A percentile compares a stretch with the other conserved stretches of the same genome.
Conservation (phyloP, 495 filamentous ascomycete genomes). For the Aspergillus ostianus region DNA sequence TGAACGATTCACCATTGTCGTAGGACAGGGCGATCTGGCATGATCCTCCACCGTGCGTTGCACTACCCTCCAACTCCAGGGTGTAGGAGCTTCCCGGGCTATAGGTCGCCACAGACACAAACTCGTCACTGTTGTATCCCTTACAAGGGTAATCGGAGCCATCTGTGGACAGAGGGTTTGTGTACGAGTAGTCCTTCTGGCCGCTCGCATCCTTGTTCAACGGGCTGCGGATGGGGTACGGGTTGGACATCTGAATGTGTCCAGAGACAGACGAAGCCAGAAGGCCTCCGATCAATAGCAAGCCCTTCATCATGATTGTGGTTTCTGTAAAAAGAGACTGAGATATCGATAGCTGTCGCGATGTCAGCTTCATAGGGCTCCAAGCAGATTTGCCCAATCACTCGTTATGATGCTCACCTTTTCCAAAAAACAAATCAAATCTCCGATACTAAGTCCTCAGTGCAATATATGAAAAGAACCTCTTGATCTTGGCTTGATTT, state of each 20-base stretch:
- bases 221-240: constrained; percentile 48
- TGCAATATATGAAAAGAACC: no score
- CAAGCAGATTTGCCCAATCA: no score
- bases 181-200: constrained; percentile 52
- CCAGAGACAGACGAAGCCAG: constrained; percentile 40
- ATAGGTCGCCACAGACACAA: constrained; percentile 45
- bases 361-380: no score
- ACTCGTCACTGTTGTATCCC: constrained; percentile 48
- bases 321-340: neutral
- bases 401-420: no score
- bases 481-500: neutral
- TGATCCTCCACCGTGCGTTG: constrained; percentile 81
- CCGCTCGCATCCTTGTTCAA: constrained; percentile 34
- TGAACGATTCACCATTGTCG: constrained; percentile 65
- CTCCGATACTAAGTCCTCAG: no score
- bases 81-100: constrained; percentile 38
- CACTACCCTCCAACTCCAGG: constrained; percentile 46
- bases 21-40: constrained; percentile 85
- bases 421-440: no score
- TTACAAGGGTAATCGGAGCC: constrained; percentile 54
- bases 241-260: constrained; percentile 48
- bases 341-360: neutral
- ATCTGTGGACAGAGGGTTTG: constrained; percentile 39
- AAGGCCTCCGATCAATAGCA: constrained; percentile 30
- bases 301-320: constrained; percentile 39